Evolutionary conservation across 1,284 basidiomycete genomes (phyloP).

Genomic region (Golubevia sp.): DNA sequence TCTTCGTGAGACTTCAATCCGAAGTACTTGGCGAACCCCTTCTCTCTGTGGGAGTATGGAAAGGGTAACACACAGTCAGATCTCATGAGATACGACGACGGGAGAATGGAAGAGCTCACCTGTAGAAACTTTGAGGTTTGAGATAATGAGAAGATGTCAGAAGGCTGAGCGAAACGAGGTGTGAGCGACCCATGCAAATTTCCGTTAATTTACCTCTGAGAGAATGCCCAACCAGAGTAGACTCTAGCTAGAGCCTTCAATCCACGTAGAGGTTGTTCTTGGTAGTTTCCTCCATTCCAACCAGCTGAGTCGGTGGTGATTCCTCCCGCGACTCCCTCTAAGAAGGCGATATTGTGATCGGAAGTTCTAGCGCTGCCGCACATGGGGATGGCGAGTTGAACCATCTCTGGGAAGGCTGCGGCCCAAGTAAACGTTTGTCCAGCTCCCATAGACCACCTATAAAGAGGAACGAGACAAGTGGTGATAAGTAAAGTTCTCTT

Average conservation of each 20-base stretch:
- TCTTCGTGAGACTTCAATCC: slow-evolving; percentile 12
- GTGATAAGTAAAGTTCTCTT: too few relatives aligned
- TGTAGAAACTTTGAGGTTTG: too few relatives aligned
- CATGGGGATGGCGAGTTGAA: slow-evolving; percentile 25
- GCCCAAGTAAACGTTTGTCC: slow-evolving; percentile 39
- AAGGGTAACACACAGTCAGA: too few relatives aligned
- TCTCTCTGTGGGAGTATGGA: too few relatives aligned
- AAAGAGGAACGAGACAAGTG: slow-evolving; percentile 2
- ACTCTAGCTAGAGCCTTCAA: slow-evolving; percentile 33
- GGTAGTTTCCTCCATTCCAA: slow-evolving; percentile 15
- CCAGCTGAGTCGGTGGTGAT: slow-evolving; percentile 18
- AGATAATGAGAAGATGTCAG: too few relatives aligned
- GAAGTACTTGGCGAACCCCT: slow-evolving; percentile 23
- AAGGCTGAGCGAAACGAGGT: too few relatives aligned
- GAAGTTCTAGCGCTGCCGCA: slow-evolving; percentile 35
- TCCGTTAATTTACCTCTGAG: too few relatives aligned
- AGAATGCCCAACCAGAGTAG: slow-evolving; percentile 41
- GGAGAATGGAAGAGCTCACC: too few relatives aligned
- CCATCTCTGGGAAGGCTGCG: slow-evolving; percentile 25
- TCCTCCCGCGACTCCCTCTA: slow-evolving; percentile 20
- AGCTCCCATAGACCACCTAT: slow-evolving; percentile 35
- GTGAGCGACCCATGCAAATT: too few relatives aligned
- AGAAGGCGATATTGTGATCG: slow-evolving; percentile 34
- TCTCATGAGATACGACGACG: too few relatives aligned
- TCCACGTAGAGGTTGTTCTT: slow-evolving; percentile 20